Conservation (phyloP, 202 grass and related monocot genomes). For the Tripidium arundinaceum region DNA sequence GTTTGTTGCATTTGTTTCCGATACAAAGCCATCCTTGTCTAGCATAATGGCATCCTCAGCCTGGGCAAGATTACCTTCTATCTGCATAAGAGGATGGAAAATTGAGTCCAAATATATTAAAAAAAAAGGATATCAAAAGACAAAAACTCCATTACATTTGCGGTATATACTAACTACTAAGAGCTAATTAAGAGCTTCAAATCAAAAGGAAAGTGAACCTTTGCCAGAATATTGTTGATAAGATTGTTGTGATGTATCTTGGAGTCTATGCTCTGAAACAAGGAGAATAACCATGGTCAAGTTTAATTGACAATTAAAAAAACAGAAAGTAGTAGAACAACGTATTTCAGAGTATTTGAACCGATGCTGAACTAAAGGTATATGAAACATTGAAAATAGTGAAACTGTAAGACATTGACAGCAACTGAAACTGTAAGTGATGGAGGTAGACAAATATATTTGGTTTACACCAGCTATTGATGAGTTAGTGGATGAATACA, state of each 20-base stretch:
- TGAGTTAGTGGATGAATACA: background rate
- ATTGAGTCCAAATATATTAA: constrained; percentile 8
- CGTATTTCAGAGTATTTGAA: background rate
- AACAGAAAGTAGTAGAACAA: constrained; percentile 7
- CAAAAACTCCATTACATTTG: constrained; percentile 2
- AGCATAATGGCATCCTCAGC: constrained; percentile 94
- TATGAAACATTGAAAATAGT: background rate
- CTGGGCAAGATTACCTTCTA: constrained; percentile 91
- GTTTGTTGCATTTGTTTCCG: constrained; percentile 99
- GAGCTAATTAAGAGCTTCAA: constrained; percentile 22
- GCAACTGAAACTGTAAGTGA: background rate
- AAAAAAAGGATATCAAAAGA: background rate
- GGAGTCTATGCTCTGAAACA: constrained; percentile 92
- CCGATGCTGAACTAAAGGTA: background rate
- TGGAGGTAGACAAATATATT: background rate
- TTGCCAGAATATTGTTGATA: constrained; percentile 98
- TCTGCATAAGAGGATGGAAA: constrained; percentile 44
- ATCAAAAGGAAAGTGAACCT: constrained; percentile 53
- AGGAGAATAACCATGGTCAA: constrained; percentile 23
- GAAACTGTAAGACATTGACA: background rate
- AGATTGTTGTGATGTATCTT: constrained; percentile 99
- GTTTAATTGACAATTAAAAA: background rate
- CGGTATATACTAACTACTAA: background rate
- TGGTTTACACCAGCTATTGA: background rate
- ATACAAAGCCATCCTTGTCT: constrained; percentile 99